Evolutionary conservation across 2,329 filamentous ascomycete genomes (phyloP).

Genomic region (Sphaerulina vaccinii): DNA sequence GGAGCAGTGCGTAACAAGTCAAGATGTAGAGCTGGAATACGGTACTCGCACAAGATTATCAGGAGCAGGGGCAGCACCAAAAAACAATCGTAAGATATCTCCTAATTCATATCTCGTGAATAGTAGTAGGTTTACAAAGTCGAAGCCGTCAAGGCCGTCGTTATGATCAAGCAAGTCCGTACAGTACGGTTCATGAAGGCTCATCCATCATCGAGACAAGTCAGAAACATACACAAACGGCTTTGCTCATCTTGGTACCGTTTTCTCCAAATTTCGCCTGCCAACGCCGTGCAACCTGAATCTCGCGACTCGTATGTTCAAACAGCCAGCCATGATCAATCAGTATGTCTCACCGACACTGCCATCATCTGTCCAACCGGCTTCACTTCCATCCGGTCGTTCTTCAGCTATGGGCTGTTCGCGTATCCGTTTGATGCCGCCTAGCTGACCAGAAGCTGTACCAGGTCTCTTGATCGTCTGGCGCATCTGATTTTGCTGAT

Average conservation of each 20-base stretch:
- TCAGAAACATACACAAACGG: neutral
- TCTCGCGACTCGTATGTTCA: constrained; percentile 1
- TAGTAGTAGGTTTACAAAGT: constrained; percentile 1
- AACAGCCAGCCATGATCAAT: constrained; percentile 12
- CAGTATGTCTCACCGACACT: constrained; percentile 38
- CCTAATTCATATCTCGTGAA: constrained; percentile 14
- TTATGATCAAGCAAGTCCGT: neutral
- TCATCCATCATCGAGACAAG: neutral
- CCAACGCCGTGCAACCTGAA: constrained; percentile 5
- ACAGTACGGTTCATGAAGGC: neutral
- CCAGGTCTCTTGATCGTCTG: constrained; percentile 25
- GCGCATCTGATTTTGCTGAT: constrained; percentile 55
- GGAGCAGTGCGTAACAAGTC: too few relatives aligned
- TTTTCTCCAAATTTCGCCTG: constrained; percentile 6
- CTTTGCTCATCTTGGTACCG: constrained; percentile 5
- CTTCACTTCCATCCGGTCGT: constrained; percentile 35
- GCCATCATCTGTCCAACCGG: constrained; percentile 39
- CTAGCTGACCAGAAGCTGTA: constrained; percentile 18
- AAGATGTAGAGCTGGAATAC: too few relatives aligned
- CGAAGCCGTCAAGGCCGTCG: constrained; percentile 7
- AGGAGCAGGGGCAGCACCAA: neutral
- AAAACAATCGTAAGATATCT: constrained; percentile 1
- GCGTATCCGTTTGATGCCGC: constrained; percentile 28
- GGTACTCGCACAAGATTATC: too few relatives aligned
- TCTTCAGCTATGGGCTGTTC: constrained; percentile 33